Evolutionary conservation across 2,329 filamentous ascomycete species (phyloP), one percentile per base, ranked within the genome.

Genomic region (Orbilia blumenaviensis): DNA sequence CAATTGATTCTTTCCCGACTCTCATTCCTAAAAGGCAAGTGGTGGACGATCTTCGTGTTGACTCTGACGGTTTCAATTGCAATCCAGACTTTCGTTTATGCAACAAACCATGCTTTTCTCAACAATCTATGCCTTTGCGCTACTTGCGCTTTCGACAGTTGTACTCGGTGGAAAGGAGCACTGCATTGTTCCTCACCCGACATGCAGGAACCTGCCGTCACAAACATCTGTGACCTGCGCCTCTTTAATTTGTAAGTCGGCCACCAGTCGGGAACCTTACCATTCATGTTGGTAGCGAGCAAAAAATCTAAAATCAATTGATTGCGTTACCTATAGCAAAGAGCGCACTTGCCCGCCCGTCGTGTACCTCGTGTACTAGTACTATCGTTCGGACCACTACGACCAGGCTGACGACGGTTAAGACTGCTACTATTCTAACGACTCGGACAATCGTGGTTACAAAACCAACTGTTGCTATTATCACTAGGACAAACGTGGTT

Each of bases 171-270:
- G 67, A 7, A 52, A 32, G 4, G 25, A 66, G 14, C 60, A 72
- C 23, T 72, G 67, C n/a, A 42, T 72, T 46, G 58, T 64, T 23
- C 58, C 58, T 34, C 34, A 16, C 4, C 44, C 38, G 0, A 48
- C 12, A 21, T 67, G 63, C 38, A 14, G 16, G 25, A 36, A 27
- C 27, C 50, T 68, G 14, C 5, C 16, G 14, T 0, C 41, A 10
- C 1, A 10, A 21, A 25, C 60, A n/a, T 25, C 44, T 2, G 3
- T 23, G 7, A 9, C 14, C 16, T 72, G 67, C 36, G 1, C 3
- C 3, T 50, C 67, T 1, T 18, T 66, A 10, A 72, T 72, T 18
- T n/a, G 67, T 72, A 72, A 48, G 67, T 48, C n/a, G 8, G 36
- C 29, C 14, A 4, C 21, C 18, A 4, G 21, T n/a, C 9, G 27